A percentile compares a stretch with the other conserved stretches of the same genome.
Evolutionary conservation across 768 basidiomycete species (phyloP).

Genomic region (Lepiota brunneoincarnata): DNA sequence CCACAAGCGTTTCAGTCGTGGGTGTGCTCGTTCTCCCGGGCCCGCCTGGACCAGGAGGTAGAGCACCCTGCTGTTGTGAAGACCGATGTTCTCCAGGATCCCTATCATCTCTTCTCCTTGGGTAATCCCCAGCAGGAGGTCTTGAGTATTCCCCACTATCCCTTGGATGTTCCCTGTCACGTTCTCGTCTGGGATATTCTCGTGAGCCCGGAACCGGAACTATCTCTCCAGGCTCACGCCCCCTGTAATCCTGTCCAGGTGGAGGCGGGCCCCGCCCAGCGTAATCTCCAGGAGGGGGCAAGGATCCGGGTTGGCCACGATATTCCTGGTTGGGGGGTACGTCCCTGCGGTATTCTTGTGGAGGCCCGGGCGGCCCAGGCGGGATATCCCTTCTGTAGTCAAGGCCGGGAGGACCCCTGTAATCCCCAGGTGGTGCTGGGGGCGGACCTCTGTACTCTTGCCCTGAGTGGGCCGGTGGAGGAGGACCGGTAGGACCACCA

Average conservation of each 20-base stretch:
- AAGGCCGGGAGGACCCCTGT: constrained; percentile 1
- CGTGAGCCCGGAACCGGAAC: not conserved
- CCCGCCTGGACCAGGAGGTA: constrained; percentile 7
- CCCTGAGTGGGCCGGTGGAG: constrained; percentile 13
- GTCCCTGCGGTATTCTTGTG: constrained; percentile 6
- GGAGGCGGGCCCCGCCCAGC: constrained; percentile 6
- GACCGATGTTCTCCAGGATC: constrained; percentile 1
- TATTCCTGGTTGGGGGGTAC: constrained; percentile 6
- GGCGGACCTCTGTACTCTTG: constrained; percentile 7
- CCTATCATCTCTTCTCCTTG: constrained; percentile 7
- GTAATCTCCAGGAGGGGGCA: constrained; percentile 10
- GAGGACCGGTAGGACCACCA: constrained; percentile 9
- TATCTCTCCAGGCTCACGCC: constrained; percentile 10
- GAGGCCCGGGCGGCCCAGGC: not conserved
- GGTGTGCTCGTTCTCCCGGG: constrained; percentile 5
- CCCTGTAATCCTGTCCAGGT: not conserved
- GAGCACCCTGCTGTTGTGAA: not conserved
- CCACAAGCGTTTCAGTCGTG: not conserved
- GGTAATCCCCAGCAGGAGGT: constrained; percentile 6
- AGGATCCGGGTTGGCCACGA: constrained; percentile 7
- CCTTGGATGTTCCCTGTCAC: constrained; percentile 6
- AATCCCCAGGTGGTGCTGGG: constrained; percentile 3
- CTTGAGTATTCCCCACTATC: constrained; percentile 9
- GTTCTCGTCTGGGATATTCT: constrained; percentile 6
- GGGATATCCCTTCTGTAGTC: constrained; percentile 7